These are phyloP conservation scores for Citrus sp. DNA, from an alignment of 345 rosid species.

Conservation along the genomic window DNA sequence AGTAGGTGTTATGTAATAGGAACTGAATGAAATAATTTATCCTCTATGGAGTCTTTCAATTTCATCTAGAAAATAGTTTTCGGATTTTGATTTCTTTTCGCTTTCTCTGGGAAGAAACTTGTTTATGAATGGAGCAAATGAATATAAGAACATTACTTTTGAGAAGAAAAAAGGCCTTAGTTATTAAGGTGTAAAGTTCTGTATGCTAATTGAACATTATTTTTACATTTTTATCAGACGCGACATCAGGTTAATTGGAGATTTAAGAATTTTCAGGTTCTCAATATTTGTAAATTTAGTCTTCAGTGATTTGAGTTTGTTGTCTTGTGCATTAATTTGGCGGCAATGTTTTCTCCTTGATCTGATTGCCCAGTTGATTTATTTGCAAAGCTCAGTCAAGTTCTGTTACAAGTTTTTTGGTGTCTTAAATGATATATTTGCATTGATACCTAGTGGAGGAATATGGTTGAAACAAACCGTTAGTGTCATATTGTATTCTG, in stretches of 20 bases:
- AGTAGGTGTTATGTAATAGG: too few relatives aligned
- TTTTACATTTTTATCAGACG: not conserved
- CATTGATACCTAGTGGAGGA: not conserved
- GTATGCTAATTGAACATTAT: not conserved
- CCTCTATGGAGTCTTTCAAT: too few relatives aligned
- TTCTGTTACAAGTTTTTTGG: not conserved
- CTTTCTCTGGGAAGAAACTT: not conserved
- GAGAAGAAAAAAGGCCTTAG: too few relatives aligned
- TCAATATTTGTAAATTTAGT: not conserved
- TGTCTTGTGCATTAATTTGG: too few relatives aligned
- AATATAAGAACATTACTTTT: too few relatives aligned
- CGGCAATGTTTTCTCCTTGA: not conserved
- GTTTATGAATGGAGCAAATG: not conserved
- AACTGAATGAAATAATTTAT: too few relatives aligned
- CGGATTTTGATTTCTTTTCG: not conserved
- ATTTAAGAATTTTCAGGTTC: not conserved
- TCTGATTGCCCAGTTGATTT: not conserved
- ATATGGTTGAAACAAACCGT: not conserved
- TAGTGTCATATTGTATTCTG: not conserved
- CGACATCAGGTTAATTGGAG: not conserved
- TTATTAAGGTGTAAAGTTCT: too few relatives aligned
- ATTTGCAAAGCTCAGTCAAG: not conserved
- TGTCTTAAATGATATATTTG: not conserved
- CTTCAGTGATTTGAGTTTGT: not conserved
- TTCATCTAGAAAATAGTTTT: too few relatives aligned